A percentile compares a stretch with the other conserved stretches of the same genome.
phyloP scores from a whole-genome alignment of 495 filamentous ascomycete genomes.

The Acidiella bohemica region DNA sequence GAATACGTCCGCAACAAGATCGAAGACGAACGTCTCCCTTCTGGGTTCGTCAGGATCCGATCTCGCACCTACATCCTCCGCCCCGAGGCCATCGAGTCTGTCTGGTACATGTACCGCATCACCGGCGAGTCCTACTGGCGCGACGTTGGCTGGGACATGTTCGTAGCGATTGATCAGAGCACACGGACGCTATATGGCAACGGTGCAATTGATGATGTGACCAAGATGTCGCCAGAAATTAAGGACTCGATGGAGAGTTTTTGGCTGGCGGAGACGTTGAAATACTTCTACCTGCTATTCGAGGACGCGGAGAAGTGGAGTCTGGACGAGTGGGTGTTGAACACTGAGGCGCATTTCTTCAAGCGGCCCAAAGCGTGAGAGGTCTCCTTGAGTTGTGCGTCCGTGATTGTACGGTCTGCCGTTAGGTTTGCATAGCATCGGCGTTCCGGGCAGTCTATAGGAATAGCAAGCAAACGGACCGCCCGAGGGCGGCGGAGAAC shows the following conservation, averaged over 20 bases:
- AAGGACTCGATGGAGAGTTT: constrained; percentile 31
- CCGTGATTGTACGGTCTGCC: no score
- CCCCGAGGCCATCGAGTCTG: constrained; percentile 87
- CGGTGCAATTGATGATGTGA: constrained; percentile 65
- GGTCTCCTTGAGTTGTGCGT: no score
- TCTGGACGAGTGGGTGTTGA: constrained; percentile 60
- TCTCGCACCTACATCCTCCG: constrained; percentile 61
- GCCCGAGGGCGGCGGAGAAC: no score
- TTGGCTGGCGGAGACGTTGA: constrained; percentile 38
- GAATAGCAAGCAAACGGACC: no score
- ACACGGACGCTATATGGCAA: constrained; percentile 56
- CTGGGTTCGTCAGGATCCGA: constrained; percentile 49
- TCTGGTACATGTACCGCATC: constrained; percentile 90
- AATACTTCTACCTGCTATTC: constrained; percentile 89
- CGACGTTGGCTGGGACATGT: constrained; percentile 84
- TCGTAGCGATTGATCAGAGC: constrained; percentile 52
- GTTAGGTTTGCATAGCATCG: no score
- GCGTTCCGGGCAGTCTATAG: no score
- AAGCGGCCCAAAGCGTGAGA: constrained; percentile 39
- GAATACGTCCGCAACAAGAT: constrained; percentile 51
- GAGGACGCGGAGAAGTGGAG: constrained; percentile 52
- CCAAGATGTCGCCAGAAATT: constrained; percentile 27
- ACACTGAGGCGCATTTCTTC: constrained; percentile 68
- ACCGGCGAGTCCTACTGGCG: constrained; percentile 73
- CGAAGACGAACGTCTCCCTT: constrained; percentile 46